Percentiles rank a stretch among this genome's conserved stretches.
Conservation (phyloP, 495 filamentous ascomycete genomes). For the Daldinia caldariorum region DNA sequence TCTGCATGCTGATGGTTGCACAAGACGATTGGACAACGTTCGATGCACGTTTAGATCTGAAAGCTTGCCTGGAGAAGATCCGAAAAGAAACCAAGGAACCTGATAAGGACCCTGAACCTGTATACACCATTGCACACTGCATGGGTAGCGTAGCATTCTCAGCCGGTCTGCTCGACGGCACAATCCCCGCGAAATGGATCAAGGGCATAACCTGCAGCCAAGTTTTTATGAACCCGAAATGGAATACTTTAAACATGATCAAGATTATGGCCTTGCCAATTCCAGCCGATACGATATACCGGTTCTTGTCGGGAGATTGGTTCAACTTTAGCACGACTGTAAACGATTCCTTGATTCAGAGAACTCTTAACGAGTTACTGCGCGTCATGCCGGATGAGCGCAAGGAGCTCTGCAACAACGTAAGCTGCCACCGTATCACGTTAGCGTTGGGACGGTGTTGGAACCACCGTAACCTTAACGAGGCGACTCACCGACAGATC, state of each 20-base stretch:
- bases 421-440: slow-evolving; percentile 67
- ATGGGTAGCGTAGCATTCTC: slow-evolving; percentile 70
- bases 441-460: slow-evolving; percentile 73
- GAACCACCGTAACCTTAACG: slow-evolving; percentile 71
- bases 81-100: slow-evolving; percentile 43
- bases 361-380: slow-evolving; percentile 63
- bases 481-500: slow-evolving; percentile 69
- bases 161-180: slow-evolving; percentile 71
- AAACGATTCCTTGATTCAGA: slow-evolving; percentile 62
- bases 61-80: slow-evolving; percentile 66
- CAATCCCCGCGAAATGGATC: slow-evolving; percentile 66
- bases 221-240: slow-evolving; percentile 73
- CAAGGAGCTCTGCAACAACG: slow-evolving; percentile 69
- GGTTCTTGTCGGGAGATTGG: slow-evolving; percentile 59
- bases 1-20: slow-evolving; percentile 64
- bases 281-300: slow-evolving; percentile 60
- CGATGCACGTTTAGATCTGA: slow-evolving; percentile 70
- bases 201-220: slow-evolving; percentile 69
- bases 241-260: slow-evolving; percentile 64
- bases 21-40: slow-evolving; percentile 66
- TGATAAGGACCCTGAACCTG: slow-evolving; percentile 46
- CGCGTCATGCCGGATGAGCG: slow-evolving; percentile 67
- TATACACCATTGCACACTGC: slow-evolving; percentile 74
- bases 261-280: slow-evolving; percentile 63
- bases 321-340: slow-evolving; percentile 60